Evolutionary conservation across 306 rosid species (phyloP), one percentile per base, ranked within the genome.

Genomic region (Hippophae gyantsensis): DNA sequence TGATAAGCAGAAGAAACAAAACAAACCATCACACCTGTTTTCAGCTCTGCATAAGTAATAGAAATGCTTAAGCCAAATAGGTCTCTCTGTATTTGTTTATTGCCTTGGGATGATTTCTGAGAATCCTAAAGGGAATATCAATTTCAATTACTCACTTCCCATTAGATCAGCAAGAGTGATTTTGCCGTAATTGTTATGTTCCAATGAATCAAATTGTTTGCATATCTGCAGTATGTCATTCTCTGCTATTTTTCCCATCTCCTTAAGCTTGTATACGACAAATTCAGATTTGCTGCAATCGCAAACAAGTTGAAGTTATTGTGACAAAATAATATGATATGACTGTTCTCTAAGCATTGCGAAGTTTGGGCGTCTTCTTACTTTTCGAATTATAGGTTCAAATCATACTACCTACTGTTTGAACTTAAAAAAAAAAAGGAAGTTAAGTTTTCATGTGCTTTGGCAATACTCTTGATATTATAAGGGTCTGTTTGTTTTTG

Each of bases 201-300:
- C 84, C 62, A 80, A 52, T 9, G 79, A 73, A 69, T 85, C 96
- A 76, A 82, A 85, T 68, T 82, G 78, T 41, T 62, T 78, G 70
- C 78, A 50, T 13, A 88, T 76, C 59, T 64, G 81, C 43, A 51
- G 42, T 53, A 82, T 85, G 62, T 85, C 87, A 40, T 43, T 72
- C 59, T 85, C 79, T 23, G 81, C 14, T 58, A 82, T 73, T 72
- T 60, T 88, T 13, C 87, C 85, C 89, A 88, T 82, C 84, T 80
- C 69, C 73, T 57, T 88, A 10, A 88, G 94, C 87, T 85, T 88
- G 87, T 74, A 82, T 66, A 85, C 57, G 12, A 84, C 65, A 69
- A 79, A 85, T 45, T 88, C 96, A 2, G 86, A 78, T 73, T 88
- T 85, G 57, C 86, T 88, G 85, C 68, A 72, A 55, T 3, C 50